Conservation (phyloP, 1,139 yeast genomes). For the Magnusiomyces suaveolens region DNA sequence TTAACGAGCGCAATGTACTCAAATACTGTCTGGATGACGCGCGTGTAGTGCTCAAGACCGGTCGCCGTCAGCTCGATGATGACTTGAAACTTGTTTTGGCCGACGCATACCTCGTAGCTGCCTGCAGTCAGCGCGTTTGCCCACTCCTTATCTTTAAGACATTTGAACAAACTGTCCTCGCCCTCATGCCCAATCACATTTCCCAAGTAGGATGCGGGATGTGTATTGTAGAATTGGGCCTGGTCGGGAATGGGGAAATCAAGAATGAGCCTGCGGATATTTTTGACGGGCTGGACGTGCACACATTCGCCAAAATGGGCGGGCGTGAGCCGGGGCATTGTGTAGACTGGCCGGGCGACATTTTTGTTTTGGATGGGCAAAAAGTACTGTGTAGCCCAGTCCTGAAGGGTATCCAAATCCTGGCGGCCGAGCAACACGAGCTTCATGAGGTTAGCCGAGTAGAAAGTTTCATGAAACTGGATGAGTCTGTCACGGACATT, state of each 20-base stretch:
- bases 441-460: constrained; percentile 77
- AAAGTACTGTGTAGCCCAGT: constrained; percentile 65
- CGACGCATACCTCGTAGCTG: constrained; percentile 56
- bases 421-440: constrained; percentile 79
- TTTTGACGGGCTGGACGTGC: constrained; percentile 75
- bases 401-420: constrained; percentile 55
- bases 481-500: constrained; percentile 61
- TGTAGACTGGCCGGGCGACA: constrained; percentile 44
- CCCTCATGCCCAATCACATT: constrained; percentile 91
- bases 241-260: constrained; percentile 71
- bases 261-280: constrained; percentile 55
- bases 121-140: constrained; percentile 75
- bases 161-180: constrained; percentile 65
- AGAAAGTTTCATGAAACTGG: constrained; percentile 47
- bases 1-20: constrained; percentile 59
- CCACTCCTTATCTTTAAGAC: constrained; percentile 65
- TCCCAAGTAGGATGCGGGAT: constrained; percentile 61
- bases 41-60: constrained; percentile 58
- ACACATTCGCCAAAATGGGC: constrained; percentile 47
- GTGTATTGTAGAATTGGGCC: constrained; percentile 50
- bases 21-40: constrained; percentile 50
- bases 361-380: constrained; percentile 50
- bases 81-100: constrained; percentile 55
- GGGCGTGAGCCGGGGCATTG: constrained; percentile 35
- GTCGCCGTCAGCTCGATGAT: constrained; percentile 65